phyloP scores from a whole-genome alignment of 495 filamentous ascomycete genomes.

The Trichocladium uniseriatum region DNA sequence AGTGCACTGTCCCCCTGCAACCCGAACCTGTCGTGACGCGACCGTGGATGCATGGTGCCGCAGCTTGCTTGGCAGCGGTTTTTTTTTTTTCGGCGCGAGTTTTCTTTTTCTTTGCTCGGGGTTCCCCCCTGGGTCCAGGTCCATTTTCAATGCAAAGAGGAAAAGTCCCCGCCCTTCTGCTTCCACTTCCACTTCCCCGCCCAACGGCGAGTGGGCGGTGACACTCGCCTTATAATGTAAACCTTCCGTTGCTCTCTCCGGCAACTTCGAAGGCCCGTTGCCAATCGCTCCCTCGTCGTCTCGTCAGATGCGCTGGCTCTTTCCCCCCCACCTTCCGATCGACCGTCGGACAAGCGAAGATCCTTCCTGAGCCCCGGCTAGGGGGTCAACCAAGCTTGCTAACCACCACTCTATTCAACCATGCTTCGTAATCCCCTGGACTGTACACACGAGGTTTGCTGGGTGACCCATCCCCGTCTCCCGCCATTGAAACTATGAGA shows the following conservation, averaged over 20 bases:
- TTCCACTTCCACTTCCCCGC: no score
- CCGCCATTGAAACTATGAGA: not conserved
- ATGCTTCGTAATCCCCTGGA: no score
- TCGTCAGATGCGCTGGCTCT: slow-evolving; percentile 6
- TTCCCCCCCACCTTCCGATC: not conserved
- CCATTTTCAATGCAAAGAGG: no score
- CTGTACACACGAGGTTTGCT: no score
- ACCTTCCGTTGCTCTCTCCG: no score
- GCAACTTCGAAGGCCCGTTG: no score
- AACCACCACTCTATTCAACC: not conserved
- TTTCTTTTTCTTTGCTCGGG: not conserved
- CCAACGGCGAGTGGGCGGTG: no score
- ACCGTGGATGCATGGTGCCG: not conserved
- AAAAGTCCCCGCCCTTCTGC: no score
- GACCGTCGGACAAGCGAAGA: not conserved
- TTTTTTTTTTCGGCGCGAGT: not conserved
- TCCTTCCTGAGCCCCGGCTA: not conserved
- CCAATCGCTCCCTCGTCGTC: not conserved
- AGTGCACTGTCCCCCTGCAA: not conserved
- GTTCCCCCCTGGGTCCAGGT: not conserved
- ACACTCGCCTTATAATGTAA: no score
- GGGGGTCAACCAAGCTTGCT: not conserved
- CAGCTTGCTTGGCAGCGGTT: not conserved
- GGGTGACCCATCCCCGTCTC: no score
- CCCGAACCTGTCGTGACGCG: not conserved